Base-by-base conservation (phyloP, 495 filamentous ascomycete species). In the Gamarada debralockiae region DNA sequence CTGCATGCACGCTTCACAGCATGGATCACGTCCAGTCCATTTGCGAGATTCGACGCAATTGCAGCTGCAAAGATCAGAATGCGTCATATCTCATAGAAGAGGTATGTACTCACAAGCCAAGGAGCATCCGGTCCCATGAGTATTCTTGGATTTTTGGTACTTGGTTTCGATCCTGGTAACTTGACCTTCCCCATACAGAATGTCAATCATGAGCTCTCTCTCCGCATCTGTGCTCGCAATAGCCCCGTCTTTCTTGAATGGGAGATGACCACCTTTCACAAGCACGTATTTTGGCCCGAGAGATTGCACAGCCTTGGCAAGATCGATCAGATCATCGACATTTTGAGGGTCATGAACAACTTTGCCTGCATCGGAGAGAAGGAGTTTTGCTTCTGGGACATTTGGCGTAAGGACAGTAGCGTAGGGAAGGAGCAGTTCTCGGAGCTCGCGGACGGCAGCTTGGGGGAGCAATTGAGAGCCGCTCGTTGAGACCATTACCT, bases 81-180 rank as follows among this genome's bases (percentile, higher is more conserved):
- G 52, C 33, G 18, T 42, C n/a, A 17, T 18, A 21, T 2, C 18
- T 22, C 23, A 22, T 20, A 3, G 34, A 21, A 53, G 24, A 13
- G 18, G 6, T n/a, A 31, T 10, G 27, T 29, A 68, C 81, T 70
- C 64, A 85, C 86, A 96, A 47, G 93, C 93, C 48, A 98, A 79
- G 13, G 90, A 93, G 62, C 93, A 98, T 17, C 93, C 93, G 6
- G 93, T 98, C 2, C 93, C 93, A 67, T 98, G 93, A 2, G 93
- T 98, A 56, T 93, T 91, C 54, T 75, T 85, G 4, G 85, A 86
- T 2, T 76, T 65, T 20, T 86, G 68, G 62, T 84, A 96, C 2
- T 73, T 74, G 8, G 76, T 86, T 66, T 91, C 81, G 37, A 93
- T 76, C 22, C 82, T 68, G 1, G 77, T 73, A 0, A 70, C 58